Percentiles rank a stretch among this genome's conserved stretches.
phyloP scores from a whole-genome alignment of 257 asterid genomes.

The Penstemon newberryi region DNA sequence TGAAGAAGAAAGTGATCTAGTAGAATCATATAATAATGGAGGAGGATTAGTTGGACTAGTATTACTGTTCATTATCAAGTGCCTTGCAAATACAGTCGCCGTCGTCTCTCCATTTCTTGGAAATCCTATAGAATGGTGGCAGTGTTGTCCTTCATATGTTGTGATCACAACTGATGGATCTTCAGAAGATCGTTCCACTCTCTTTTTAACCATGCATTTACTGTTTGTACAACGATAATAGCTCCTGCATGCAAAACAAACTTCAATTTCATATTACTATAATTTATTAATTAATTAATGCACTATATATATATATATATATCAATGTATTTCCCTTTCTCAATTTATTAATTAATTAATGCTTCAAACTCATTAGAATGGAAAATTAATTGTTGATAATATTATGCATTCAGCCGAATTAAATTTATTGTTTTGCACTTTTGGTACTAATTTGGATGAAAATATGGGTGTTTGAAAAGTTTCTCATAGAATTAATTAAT shows the following conservation, averaged over 20 bases:
- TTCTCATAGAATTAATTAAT: too few relatives aligned
- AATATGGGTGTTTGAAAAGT: too few relatives aligned
- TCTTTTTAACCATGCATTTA: slow-evolving; percentile 81
- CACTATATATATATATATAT: not conserved
- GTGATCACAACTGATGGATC: slow-evolving; percentile 81
- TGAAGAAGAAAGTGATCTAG: slow-evolving; percentile 19
- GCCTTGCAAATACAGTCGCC: slow-evolving; percentile 27
- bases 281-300: too few relatives aligned
- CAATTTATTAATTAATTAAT: too few relatives aligned
- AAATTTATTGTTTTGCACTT: too few relatives aligned
- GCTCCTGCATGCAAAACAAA: slow-evolving; percentile 48
- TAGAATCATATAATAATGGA: not conserved
- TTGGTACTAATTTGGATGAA: too few relatives aligned
- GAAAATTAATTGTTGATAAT: too few relatives aligned
- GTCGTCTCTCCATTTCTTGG: slow-evolving; percentile 42
- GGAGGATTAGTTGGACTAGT: slow-evolving; percentile 30
- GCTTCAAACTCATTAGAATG: too few relatives aligned
- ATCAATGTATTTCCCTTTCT: too few relatives aligned
- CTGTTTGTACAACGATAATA: slow-evolving; percentile 86
- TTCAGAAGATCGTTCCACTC: slow-evolving; percentile 75
- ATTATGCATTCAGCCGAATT: too few relatives aligned
- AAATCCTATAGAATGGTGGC: slow-evolving; percentile 69
- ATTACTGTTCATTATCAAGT: not conserved
- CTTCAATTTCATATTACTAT: too few relatives aligned
- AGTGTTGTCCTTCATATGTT: slow-evolving; percentile 86